Evolutionary conservation across 116 monocot genomes (phyloP), one percentile per base, ranked within the genome.

Genomic region (Iris pallida): DNA sequence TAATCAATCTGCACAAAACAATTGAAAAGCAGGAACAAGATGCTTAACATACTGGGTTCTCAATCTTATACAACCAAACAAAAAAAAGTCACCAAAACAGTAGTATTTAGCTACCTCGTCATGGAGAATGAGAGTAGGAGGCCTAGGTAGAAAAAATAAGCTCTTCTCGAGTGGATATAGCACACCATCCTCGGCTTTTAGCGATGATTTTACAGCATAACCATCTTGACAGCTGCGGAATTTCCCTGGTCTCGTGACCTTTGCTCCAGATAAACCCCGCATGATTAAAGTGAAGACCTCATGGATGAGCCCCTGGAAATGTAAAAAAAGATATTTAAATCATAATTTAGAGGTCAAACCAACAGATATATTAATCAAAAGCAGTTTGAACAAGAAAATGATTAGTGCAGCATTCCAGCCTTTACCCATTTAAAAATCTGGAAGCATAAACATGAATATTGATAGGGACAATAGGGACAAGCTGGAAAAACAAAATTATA

Each of bases 161-260:
- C 93, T 83, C 79, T 93, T 98, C 67, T 98, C 98, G 66, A 98
- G 93, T 4, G 98, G 98, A 79, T 98, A 98, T 13, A 98, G 42
- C 16, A 98, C 43, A 16, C 98, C 98, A 88, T 98, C 98, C 88
- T 98, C 98, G 70, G 98, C 98, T 75, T 98, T 98, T 67, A 98
- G 78, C 43, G 98, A 98, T 58, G 98, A 93, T 65, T 98, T 98
- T 66, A 98, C 98, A 57, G 93, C 98, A 84, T 98, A 98, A 45
- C 98, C 98, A 86, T 88, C 84, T 68, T 88, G 93, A 72, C 83
- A 87, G 76, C 98, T 98, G n/a, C 93, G 81, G 73, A 98, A 98
- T 58, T 73, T 82, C 66, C 93, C 89, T 18, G 93, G 93, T 73
- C 84, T 83, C 16, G 98, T 98, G 53, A 98, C 83, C 83, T 98